phyloP scores from a whole-genome alignment of 768 basidiomycete species.

The Pisolithus sp. region DNA sequence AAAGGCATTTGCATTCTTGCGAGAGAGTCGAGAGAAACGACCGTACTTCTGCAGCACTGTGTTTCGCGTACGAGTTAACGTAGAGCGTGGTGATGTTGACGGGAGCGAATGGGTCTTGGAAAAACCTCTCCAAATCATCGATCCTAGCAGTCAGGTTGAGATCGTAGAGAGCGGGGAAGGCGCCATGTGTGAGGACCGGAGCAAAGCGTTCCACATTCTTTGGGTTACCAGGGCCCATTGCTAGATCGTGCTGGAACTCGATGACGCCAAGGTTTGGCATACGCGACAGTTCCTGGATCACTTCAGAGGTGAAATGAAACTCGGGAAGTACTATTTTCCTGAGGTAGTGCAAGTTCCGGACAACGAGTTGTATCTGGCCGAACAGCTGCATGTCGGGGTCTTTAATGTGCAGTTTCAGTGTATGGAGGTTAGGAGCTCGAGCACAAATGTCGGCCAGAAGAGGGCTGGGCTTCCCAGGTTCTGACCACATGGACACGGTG shows the following conservation, averaged over 20 bases:
- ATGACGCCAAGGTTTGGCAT: conserved; percentile 37
- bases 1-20: conserved; percentile 43
- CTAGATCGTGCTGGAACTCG: conserved; percentile 47
- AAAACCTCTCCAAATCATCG: conserved; percentile 39
- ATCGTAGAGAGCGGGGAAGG: conserved; percentile 50
- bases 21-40: conserved; percentile 39
- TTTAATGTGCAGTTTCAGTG: conserved; percentile 40
- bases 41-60: conserved; percentile 36
- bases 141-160: conserved; percentile 43
- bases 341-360: conserved; percentile 38
- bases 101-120: conserved; percentile 41
- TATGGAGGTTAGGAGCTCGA: conserved; percentile 45
- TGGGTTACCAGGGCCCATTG: conserved; percentile 42
- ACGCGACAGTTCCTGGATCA: conserved; percentile 42
- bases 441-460: conserved; percentile 36
- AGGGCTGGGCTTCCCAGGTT: conserved; percentile 2
- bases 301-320: conserved; percentile 40
- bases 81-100: conserved; percentile 44
- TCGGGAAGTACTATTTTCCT: conserved; percentile 45
- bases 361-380: conserved; percentile 31
- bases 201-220: conserved; percentile 39
- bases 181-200: conserved; percentile 40
- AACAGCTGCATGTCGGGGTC: conserved; percentile 39
- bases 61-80: conserved; percentile 42
- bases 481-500: conserved; percentile 23